Base-by-base conservation (phyloP, 2,329 filamentous ascomycete species). In the Fusarium bactridioides region DNA sequence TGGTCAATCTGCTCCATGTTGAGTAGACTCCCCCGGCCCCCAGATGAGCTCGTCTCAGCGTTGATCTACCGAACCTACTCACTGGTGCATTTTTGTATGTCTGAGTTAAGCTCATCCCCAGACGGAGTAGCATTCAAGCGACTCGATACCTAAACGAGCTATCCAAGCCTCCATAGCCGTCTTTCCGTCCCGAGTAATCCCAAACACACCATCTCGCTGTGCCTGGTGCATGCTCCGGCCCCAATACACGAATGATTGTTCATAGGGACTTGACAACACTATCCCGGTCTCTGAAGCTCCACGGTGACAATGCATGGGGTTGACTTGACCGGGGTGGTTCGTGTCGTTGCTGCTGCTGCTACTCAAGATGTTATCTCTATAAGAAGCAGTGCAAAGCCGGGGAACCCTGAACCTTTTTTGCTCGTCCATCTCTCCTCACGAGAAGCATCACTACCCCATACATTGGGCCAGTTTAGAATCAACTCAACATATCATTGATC, bases 111-210 rank as follows among this genome's bases (percentile, higher is more conserved):
- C 23, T 56, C 40, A 40, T 37, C 50, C 64, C 64, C 64, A 63
- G 25, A 53, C n/a, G 44, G 29, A 19, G 64, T 55, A 62, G 33
- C 8, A 64, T 33, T 27, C 16, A 47, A 69, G 35, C 31, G 29
- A 60, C 25, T 43, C 25, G 59, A 47, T 27, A 23, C 56, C 25
- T 43, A 59, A 66, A 44, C 43, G 47, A 63, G 66, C 35, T n/a
- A 60, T 35, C 38, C 35, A 50, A 55, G 50, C 57, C 61, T 53
- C 69, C 57, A 72, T 61, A 44, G 53, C 73, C 76, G 74, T 64
- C 70, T 76, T 67, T 67, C 73, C 69, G 62, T 57, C 58, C 69
- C 61, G 59, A 61, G 44, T 72, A 67, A 77, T 74, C 70, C 69
- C 69, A 68, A 60, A 40, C 59, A 67, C 67, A 65, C 71, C 61